Conservation (phyloP, 73 alveolate species). For the Paramecium tetraurelia region DNA sequence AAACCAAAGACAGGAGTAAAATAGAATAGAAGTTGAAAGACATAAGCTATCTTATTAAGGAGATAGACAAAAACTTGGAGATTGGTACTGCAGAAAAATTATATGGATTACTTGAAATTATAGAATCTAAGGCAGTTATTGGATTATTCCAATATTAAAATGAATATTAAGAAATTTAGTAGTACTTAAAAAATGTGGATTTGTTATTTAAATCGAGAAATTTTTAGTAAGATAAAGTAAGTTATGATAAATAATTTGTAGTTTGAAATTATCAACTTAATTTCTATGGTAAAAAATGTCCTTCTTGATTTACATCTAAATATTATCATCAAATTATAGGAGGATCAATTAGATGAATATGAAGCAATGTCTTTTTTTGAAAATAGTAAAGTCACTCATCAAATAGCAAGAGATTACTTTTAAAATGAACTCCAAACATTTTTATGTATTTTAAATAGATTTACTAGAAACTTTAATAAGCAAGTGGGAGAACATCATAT, state of each 20-base stretch:
- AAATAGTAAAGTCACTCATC: not conserved
- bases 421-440: not conserved
- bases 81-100: conserved; percentile 12
- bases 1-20: not conserved
- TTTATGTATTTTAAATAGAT: not conserved
- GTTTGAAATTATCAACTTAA: not conserved
- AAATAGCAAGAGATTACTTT: not conserved
- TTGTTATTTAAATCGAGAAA: not conserved
- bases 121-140: conserved; percentile 31
- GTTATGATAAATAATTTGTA: not conserved
- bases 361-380: not conserved
- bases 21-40: not conserved
- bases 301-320: not conserved
- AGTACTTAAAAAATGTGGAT: not conserved
- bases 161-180: not conserved
- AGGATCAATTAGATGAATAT: not conserved
- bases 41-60: not conserved
- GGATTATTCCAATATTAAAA: conserved; percentile 27
- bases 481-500: not conserved
- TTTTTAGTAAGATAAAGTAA: conserved; percentile 12
- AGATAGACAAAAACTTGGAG: conserved; percentile 4
- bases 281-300: not conserved
- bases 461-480: not conserved
- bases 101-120: not conserved
- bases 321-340: not conserved